Evolutionary conservation across 2,329 filamentous ascomycete species (phyloP), one percentile per base, ranked within the genome.

Genomic region (Trichophyton rubrum): DNA sequence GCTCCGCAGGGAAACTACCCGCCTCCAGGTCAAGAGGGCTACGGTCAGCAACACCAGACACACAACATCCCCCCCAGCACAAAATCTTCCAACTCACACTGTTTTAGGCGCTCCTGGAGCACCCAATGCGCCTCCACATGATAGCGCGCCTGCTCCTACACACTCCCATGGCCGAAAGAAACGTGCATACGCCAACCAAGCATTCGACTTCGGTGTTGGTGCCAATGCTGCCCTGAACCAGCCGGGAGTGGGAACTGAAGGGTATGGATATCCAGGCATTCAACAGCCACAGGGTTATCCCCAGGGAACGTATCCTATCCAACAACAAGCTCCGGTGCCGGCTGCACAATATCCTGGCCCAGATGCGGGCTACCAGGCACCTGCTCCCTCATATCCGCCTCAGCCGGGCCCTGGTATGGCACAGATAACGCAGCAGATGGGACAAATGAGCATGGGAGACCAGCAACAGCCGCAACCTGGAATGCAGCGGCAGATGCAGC

Each of bases 121-220:
- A 15, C 41, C 41, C 38, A 47, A 59, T 59, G 56, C 56, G 11
- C 64, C 71, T 60, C 65, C 67, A 56, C 71, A 72, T 41, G 67
- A 64, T 49, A 33, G 45, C 17, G 60, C 63, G 33, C 47, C 51
- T 30, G 58, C 59, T 33, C 24, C 61, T 3, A 49, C 6, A n/a
- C 65, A 62, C 9, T 24, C 61, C 4, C 66, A 66, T 61, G 74
- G 68, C 61, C 72, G 68, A 79, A 96, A 96, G 84, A 96, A 95
- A 82, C 84, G 90, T 79, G 87, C 88, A 61, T 97, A 97, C 78
- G 93, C 93, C 60, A 89, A 89, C 61, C 88, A 95, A 74, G 92
- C 92, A 53, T 99, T 95, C 74, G 92, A 95, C 62, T 93, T 97
- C 68, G 90, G 88, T 58, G 82, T 83, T 58, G 93, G 92, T 68